Evolutionary conservation across 805 yeast species (phyloP).

Genomic region (Zygosaccharomyces rouxii): DNA sequence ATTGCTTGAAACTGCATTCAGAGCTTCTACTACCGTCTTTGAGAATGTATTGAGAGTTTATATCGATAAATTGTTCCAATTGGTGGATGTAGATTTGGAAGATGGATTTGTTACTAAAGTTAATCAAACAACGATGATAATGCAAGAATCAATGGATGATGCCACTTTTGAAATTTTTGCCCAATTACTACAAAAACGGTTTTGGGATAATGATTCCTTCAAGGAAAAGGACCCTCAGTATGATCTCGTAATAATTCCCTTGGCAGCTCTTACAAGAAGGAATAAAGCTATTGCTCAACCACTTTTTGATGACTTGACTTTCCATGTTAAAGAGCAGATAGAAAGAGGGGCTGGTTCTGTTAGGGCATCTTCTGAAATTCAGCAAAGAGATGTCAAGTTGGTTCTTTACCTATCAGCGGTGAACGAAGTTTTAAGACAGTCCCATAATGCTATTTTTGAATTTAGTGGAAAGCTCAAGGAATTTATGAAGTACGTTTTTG

Average conservation of each 20-base stretch:
- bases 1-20: conserved; percentile 51
- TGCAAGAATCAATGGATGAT: conserved; percentile 58
- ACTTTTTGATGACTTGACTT: conserved; percentile 29
- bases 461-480: conserved; percentile 44
- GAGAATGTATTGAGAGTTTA: conserved; percentile 53
- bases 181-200: conserved; percentile 35
- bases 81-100: conserved; percentile 52
- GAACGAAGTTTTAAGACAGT: conserved; percentile 65
- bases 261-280: conserved; percentile 67
- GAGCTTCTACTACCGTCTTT: conserved; percentile 71
- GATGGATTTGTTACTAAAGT: conserved; percentile 38
- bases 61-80: conserved; percentile 52
- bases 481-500: conserved; percentile 29
- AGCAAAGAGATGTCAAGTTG: conserved; percentile 74
- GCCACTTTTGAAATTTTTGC: conserved; percentile 46
- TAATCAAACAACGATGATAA: conserved; percentile 43
- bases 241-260: conserved; percentile 63
- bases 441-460: conserved; percentile 48
- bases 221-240: conserved; percentile 55
- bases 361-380: conserved; percentile 59
- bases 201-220: conserved; percentile 50
- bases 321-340: conserved; percentile 60
- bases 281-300: conserved; percentile 33
- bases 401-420: conserved; percentile 67
- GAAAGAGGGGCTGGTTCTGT: conserved; percentile 75